These are phyloP conservation scores for Persicaria tinctoria DNA, from an alignment of 148 eudicot species.

Conservation along the genomic window DNA sequence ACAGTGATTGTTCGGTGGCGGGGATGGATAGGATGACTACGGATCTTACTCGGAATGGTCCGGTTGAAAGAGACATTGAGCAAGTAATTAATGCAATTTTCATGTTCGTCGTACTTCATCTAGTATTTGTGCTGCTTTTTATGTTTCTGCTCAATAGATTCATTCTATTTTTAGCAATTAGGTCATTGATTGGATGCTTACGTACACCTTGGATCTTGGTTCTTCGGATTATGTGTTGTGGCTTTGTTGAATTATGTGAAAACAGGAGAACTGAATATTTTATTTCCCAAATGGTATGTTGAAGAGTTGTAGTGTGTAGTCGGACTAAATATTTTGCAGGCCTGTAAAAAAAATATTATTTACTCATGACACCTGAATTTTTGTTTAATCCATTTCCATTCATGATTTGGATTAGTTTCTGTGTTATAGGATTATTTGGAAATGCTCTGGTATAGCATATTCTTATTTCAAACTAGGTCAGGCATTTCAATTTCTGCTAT, in stretches of 20 bases:
- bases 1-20: slow-evolving; percentile 7
- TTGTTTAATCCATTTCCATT: neutral
- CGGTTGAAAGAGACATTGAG: slow-evolving; percentile 62
- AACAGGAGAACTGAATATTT: neutral
- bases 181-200: neutral
- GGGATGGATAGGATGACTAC: slow-evolving; percentile 41
- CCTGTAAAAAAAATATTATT: neutral
- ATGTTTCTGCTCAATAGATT: neutral
- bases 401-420: neutral
- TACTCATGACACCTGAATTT: no score
- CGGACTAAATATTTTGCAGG: neutral
- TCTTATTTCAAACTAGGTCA: neutral
- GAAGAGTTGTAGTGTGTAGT: neutral
- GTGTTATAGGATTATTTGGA: neutral
- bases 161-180: slow-evolving; percentile 7
- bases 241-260: neutral
- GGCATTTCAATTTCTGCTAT: neutral
- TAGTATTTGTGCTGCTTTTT: slow-evolving; percentile 4
- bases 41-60: slow-evolving; percentile 50
- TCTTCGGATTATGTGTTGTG: neutral
- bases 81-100: slow-evolving; percentile 36
- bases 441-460: neutral
- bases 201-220: slow-evolving; percentile 1
- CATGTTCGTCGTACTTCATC: neutral
- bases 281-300: neutral